Evolutionary conservation across 768 basidiomycete genomes (phyloP).

Genomic region (Boletus rubroflammeus): DNA sequence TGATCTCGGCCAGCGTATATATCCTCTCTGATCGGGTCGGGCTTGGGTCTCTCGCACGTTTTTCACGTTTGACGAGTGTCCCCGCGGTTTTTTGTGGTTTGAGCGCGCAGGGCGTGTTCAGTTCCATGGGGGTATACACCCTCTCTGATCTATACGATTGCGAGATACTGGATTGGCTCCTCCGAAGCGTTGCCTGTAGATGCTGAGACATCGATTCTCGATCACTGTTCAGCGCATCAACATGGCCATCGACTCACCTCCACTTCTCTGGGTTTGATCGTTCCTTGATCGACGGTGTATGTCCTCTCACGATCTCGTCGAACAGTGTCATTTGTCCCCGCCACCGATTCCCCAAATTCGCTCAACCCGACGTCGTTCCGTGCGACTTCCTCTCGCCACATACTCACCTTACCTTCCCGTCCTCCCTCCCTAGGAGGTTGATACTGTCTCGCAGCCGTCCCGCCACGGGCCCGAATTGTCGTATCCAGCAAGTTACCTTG

Average conservation of each 20-base stretch:
- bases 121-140: constrained; percentile 20
- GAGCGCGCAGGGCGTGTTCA: constrained; percentile 10
- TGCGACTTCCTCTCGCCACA: constrained; percentile 55
- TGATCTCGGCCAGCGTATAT: constrained; percentile 33
- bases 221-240: background rate
- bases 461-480: constrained; percentile 13
- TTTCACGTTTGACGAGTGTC: constrained; percentile 18
- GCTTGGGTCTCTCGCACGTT: constrained; percentile 20
- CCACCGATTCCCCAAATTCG: constrained; percentile 22
- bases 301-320: constrained; percentile 12
- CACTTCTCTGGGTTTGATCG: constrained; percentile 15
- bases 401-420: constrained; percentile 40
- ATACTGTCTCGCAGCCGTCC: background rate
- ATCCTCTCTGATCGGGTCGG: constrained; percentile 33
- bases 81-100: constrained; percentile 17
- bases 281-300: constrained; percentile 10
- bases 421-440: constrained; percentile 15
- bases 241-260: constrained; percentile 18
- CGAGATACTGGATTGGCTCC: constrained; percentile 19
- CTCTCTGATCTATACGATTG: constrained; percentile 27
- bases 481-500: constrained; percentile 24
- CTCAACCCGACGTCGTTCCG: constrained; percentile 28
- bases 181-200: constrained; percentile 17
- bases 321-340: constrained; percentile 13
- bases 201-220: background rate